Conservation (phyloP, 1,284 basidiomycete genomes). For the Moniliophthora roreri region DNA sequence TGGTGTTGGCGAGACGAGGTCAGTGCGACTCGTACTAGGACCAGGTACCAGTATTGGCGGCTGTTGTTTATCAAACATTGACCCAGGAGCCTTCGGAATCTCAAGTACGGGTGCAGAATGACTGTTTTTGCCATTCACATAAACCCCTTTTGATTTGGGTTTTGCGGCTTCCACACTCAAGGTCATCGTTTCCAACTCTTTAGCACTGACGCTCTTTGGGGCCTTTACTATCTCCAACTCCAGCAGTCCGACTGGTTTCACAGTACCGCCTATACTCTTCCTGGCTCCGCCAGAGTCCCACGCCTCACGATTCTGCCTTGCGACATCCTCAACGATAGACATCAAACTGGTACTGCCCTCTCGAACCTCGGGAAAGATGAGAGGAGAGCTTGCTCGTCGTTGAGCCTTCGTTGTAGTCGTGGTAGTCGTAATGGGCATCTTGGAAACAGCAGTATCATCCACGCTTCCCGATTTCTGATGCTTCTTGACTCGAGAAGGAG, state of each 20-base stretch:
- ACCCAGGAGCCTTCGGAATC: constrained; percentile 39
- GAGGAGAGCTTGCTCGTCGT: constrained; percentile 11
- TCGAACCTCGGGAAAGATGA: background rate
- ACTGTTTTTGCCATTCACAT: background rate
- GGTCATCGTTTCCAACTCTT: constrained; percentile 24
- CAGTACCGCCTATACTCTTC: constrained; percentile 13
- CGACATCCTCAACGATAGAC: constrained; percentile 66
- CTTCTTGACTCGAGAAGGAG: background rate
- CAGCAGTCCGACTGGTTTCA: constrained; percentile 6
- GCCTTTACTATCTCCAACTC: constrained; percentile 26
- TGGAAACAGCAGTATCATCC: background rate
- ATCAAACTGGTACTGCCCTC: constrained; percentile 48
- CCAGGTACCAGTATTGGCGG: no score
- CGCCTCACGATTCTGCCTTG: constrained; percentile 38
- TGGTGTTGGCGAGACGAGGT: background rate
- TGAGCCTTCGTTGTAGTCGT: constrained; percentile 7
- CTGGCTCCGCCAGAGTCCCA: constrained; percentile 20
- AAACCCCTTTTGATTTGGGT: background rate
- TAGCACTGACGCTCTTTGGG: constrained; percentile 28
- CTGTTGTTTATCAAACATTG: constrained; percentile 24
- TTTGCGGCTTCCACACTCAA: background rate
- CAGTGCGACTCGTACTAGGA: background rate
- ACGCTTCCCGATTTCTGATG: background rate
- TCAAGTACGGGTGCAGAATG: constrained; percentile 15
- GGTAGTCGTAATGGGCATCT: background rate